Evolutionary conservation across 2,329 filamentous ascomycete species (phyloP).

Genomic region (Geoglossum cookeanum): DNA sequence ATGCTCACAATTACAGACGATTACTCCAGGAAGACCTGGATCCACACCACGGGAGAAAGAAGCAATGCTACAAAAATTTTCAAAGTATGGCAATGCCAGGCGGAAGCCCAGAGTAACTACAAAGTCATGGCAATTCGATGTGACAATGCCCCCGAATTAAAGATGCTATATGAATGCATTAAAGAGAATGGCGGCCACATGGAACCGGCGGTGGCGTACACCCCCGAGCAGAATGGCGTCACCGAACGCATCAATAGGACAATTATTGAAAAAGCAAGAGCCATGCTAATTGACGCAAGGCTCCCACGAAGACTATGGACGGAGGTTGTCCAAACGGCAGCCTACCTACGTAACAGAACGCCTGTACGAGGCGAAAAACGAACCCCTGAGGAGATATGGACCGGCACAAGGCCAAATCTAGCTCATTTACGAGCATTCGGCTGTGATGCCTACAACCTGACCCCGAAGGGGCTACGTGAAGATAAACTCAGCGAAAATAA

Average conservation of each 20-base stretch:
- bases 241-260: slow-evolving; percentile 1
- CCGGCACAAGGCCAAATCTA: background rate
- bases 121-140: background rate
- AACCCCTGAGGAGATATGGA: background rate
- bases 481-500: background rate
- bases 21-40: background rate
- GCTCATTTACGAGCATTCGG: background rate
- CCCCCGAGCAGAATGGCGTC: slow-evolving; percentile 1
- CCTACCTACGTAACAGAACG: background rate
- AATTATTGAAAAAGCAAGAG: background rate
- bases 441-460: background rate
- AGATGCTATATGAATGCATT: background rate
- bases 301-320: background rate
- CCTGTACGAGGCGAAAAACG: background rate
- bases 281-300: background rate
- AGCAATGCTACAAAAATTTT: background rate
- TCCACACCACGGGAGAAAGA: background rate
- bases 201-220: slow-evolving; percentile 1
- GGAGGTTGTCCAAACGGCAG: slow-evolving; percentile 7
- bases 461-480: background rate
- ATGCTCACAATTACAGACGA: slow-evolving; percentile 1
- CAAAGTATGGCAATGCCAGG: background rate
- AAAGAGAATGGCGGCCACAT: background rate
- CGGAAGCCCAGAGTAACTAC: background rate
- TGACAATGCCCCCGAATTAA: background rate